phyloP scores from a whole-genome alignment of 495 filamentous ascomycete species.

The Lasiosphaeria miniovina region DNA sequence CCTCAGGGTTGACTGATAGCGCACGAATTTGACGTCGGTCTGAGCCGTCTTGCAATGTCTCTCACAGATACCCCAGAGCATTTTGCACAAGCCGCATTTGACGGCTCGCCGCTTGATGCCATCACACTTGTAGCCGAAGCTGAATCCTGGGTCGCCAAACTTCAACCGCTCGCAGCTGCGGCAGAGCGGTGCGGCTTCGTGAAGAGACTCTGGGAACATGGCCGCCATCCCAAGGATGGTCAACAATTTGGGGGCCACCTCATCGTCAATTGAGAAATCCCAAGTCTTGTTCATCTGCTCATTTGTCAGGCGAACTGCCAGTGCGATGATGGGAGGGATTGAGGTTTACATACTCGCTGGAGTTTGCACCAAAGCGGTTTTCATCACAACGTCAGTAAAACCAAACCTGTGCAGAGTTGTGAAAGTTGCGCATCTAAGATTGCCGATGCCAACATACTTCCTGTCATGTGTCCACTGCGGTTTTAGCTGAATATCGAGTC shows the following conservation, averaged over 20 bases:
- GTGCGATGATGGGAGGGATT: not conserved
- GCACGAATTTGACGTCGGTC: constrained; percentile 2
- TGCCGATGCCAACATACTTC: too few species aligned
- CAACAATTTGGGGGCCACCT: not conserved
- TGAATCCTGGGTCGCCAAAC: not conserved
- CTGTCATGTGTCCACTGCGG: too few species aligned
- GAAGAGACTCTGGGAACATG: not conserved
- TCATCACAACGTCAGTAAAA: too few species aligned
- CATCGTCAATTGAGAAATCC: not conserved
- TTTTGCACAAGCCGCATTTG: not conserved
- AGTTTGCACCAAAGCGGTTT: too few species aligned
- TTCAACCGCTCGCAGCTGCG: not conserved
- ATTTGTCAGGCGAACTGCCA: not conserved
- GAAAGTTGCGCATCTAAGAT: too few species aligned
- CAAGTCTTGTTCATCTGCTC: not conserved
- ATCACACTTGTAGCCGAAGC: not conserved
- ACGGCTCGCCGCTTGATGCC: not conserved
- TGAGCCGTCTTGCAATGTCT: not conserved
- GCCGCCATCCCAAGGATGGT: not conserved
- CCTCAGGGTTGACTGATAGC: not conserved
- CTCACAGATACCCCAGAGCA: constrained; percentile 4
- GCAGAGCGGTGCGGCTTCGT: not conserved
- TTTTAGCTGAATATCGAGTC: too few species aligned
- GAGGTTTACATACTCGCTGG: not conserved
- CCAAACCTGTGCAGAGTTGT: too few species aligned